Evolutionary conservation across 805 yeast species (phyloP).

Genomic region (Yamadazyma takamatsuzukensis): DNA sequence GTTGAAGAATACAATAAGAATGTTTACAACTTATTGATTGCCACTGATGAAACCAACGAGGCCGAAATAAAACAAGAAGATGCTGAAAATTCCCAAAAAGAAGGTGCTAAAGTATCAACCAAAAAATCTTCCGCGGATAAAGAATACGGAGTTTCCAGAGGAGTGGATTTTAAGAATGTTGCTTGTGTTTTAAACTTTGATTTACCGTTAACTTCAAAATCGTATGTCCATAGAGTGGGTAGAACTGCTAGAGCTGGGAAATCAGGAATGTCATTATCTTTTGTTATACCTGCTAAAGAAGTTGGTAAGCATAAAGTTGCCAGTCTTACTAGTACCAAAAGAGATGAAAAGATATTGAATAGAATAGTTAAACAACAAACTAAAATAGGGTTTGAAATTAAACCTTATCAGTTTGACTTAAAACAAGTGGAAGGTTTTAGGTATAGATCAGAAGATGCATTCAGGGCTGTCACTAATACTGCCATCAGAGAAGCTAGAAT

Average conservation of each 20-base stretch:
- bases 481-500: constrained; percentile 92
- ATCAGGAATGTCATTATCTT: constrained; percentile 90
- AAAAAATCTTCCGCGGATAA: constrained; percentile 45
- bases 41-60: constrained; percentile 85
- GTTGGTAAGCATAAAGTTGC: constrained; percentile 89
- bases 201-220: constrained; percentile 81
- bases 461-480: constrained; percentile 86
- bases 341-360: constrained; percentile 80
- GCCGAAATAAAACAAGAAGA: constrained; percentile 48
- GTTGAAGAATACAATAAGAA: constrained; percentile 93
- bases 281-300: constrained; percentile 78
- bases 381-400: constrained; percentile 66
- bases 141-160: constrained; percentile 94
- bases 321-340: constrained; percentile 61
- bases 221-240: constrained; percentile 91
- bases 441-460: constrained; percentile 95
- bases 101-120: constrained; percentile 8
- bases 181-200: constrained; percentile 96
- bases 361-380: constrained; percentile 76
- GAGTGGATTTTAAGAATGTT: constrained; percentile 93
- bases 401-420: constrained; percentile 89
- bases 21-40: constrained; percentile 81
- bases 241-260: constrained; percentile 98
- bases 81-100: constrained; percentile 21
- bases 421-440: constrained; percentile 93